phyloP scores from a whole-genome alignment of 768 basidiomycete species.

The Lanmaoa pseudosensibilis region DNA sequence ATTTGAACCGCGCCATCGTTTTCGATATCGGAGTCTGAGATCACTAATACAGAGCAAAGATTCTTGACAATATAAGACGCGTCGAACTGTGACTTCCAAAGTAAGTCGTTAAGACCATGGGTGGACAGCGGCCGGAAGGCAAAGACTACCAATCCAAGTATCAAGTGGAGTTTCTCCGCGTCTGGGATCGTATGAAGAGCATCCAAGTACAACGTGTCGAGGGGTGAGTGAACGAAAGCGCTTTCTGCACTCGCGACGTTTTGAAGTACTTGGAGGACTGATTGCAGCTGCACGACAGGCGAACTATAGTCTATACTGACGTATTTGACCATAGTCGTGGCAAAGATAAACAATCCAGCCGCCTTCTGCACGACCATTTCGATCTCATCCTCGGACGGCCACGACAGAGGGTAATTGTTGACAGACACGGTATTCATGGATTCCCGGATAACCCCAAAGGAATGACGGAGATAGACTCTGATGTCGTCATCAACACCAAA shows the following conservation, averaged over 20 bases:
- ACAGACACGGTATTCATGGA: not conserved
- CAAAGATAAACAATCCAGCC: constrained; percentile 30
- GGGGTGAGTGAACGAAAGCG: constrained; percentile 10
- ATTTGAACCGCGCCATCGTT: constrained; percentile 13
- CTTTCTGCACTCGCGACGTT: not conserved
- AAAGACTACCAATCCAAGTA: constrained; percentile 14
- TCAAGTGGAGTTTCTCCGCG: constrained; percentile 5
- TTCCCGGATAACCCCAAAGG: constrained; percentile 18
- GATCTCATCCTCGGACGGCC: constrained; percentile 26
- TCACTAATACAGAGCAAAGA: constrained; percentile 17
- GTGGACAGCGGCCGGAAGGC: constrained; percentile 15
- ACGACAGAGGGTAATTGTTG: not conserved
- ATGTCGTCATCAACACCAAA: constrained; percentile 28
- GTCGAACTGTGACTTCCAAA: constrained; percentile 9
- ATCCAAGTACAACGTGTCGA: constrained; percentile 19
- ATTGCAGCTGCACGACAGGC: constrained; percentile 10
- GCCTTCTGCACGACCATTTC: constrained; percentile 19
- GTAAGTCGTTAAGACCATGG: constrained; percentile 11
- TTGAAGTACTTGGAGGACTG: constrained; percentile 10
- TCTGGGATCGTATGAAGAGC: constrained; percentile 11
- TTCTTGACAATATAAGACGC: constrained; percentile 8
- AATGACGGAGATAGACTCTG: constrained; percentile 20
- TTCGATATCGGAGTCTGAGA: constrained; percentile 4
- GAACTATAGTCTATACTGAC: constrained; percentile 13
- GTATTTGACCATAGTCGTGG: constrained; percentile 30